Conservation (phyloP, 352 stramenopile genomes). For the Pythium sp. region DNA sequence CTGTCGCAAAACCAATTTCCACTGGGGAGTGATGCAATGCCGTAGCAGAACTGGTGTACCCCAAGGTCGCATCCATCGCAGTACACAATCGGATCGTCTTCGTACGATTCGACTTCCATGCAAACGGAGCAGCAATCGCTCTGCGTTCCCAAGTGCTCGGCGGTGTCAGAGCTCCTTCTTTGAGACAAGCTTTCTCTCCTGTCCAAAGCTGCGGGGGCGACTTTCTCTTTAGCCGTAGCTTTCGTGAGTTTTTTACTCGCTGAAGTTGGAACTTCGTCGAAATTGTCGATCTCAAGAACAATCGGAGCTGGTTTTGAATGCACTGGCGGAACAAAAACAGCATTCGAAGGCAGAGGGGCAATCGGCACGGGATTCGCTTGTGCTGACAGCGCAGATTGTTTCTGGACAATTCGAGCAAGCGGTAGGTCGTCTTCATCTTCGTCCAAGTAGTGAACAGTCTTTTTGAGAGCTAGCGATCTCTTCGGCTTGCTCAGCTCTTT, state of each 20-base stretch:
- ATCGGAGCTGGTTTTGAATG: background rate
- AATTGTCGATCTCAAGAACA: slow-evolving; percentile 15
- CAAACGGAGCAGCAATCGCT: slow-evolving; percentile 70
- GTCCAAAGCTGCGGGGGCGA: background rate
- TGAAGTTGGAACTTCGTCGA: slow-evolving; percentile 3
- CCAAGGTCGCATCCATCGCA: slow-evolving; percentile 86
- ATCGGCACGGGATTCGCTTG: background rate
- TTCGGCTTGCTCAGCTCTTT: slow-evolving; percentile 4
- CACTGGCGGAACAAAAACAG: background rate
- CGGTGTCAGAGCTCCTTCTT: background rate
- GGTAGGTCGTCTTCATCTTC: background rate
- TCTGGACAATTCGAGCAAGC: background rate
- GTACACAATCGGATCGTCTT: slow-evolving; percentile 90
- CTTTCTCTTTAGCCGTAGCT: background rate
- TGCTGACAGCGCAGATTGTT: background rate
- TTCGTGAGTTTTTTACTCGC: background rate
- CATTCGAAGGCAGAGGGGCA: background rate
- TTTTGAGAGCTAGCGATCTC: slow-evolving; percentile 14
- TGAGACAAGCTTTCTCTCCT: slow-evolving; percentile 2
- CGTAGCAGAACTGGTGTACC: slow-evolving; percentile 91
- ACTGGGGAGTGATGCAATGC: slow-evolving; percentile 54
- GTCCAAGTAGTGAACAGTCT: background rate
- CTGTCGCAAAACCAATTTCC: slow-evolving; percentile 86
- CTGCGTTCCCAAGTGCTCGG: slow-evolving; percentile 5
- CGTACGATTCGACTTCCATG: slow-evolving; percentile 71